A percentile compares a stretch with the other conserved stretches of the same genome.
Evolutionary conservation across 441 rosid species (phyloP).

Genomic region (Populus hybrid): DNA sequence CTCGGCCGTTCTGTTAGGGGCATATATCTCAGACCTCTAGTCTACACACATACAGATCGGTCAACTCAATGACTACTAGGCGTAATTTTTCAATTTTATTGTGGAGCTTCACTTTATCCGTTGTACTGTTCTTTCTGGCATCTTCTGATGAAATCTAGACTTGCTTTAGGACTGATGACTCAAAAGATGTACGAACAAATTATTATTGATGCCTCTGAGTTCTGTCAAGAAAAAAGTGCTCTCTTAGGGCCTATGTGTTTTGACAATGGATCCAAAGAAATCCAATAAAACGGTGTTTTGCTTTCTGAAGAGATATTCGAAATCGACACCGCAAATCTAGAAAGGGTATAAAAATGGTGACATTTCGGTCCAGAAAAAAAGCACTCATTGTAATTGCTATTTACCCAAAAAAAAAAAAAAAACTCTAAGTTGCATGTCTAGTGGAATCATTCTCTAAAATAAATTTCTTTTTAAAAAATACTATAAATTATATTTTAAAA

Average conservation of each 20-base stretch:
- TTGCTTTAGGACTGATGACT: slow-evolving; percentile 2
- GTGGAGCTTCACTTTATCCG: not conserved
- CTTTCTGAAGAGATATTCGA: not conserved
- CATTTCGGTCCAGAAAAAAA: too few species aligned
- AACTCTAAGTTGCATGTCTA: not conserved
- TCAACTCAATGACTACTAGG: too few species aligned
- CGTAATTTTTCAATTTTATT: not conserved
- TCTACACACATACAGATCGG: too few species aligned
- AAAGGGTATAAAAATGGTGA: too few species aligned
- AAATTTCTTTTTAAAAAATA: too few species aligned
- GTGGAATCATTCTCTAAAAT: too few species aligned
- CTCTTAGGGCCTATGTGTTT: not conserved
- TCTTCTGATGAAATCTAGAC: not conserved
- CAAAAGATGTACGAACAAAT: not conserved
- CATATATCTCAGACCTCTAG: not conserved
- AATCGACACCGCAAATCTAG: not conserved
- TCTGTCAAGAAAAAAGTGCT: not conserved
- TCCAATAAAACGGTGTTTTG: not conserved
- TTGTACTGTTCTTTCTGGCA: not conserved
- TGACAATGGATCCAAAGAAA: slow-evolving; percentile 10
- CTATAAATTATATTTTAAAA: too few species aligned
- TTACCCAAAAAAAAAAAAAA: too few species aligned
- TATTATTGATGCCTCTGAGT: not conserved
- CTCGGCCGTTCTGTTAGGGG: not conserved
- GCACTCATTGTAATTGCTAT: not conserved